Evolutionary conservation across 768 basidiomycete genomes (phyloP).

Genomic region (Calocybe gangraenosa): DNA sequence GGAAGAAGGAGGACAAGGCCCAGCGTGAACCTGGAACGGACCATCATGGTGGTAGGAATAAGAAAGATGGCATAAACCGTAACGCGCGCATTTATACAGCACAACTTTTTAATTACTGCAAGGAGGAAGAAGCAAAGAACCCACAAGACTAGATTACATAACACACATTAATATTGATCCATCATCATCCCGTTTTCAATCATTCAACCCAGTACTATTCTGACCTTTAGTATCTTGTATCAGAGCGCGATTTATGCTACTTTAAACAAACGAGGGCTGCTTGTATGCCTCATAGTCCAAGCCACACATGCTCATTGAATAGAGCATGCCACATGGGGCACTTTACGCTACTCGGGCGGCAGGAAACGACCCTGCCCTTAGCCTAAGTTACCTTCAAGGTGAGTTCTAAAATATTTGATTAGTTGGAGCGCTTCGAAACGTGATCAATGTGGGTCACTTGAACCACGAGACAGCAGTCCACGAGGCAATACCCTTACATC

Average conservation of each 20-base stretch:
- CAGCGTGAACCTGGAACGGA: slow-evolving; percentile 9
- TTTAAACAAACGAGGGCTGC: no score
- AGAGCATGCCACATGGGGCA: no score
- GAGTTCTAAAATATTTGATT: no score
- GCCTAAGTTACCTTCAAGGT: background rate
- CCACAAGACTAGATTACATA: background rate
- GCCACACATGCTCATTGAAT: no score
- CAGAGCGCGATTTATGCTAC: no score
- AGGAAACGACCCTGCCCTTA: background rate
- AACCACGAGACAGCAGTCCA: background rate
- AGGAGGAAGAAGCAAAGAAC: slow-evolving; percentile 1
- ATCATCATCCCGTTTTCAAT: no score
- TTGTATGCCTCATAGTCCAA: no score
- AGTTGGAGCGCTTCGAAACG: background rate
- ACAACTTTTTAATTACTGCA: background rate
- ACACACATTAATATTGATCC: background rate
- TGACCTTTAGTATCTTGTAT: no score
- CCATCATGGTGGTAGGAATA: slow-evolving; percentile 8
- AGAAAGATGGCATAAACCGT: background rate
- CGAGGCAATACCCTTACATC: background rate
- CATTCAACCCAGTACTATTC: no score
- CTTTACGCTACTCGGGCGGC: background rate
- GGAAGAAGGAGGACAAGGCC: slow-evolving; percentile 13
- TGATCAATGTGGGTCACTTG: background rate
- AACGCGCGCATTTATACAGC: background rate